Conservation (phyloP, 2,329 filamentous ascomycete species). For the Fusarium nisikadoi region DNA sequence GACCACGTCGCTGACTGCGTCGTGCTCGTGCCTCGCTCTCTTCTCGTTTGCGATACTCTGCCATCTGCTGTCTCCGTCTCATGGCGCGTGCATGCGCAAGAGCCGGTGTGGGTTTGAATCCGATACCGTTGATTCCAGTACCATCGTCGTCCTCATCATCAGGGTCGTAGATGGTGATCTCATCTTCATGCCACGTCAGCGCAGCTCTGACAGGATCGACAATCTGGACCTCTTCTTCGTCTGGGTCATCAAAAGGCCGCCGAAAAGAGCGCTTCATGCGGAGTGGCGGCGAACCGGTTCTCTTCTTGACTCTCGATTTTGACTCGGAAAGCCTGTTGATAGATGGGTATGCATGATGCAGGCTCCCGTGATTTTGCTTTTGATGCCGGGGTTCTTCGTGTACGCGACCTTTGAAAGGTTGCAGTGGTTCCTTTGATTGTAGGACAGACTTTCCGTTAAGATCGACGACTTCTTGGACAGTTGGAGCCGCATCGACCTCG, state of each 20-base stretch:
- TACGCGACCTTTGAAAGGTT: not conserved
- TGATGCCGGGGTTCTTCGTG: conserved; percentile 12
- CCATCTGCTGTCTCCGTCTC: conserved; percentile 69
- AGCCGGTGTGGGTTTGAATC: conserved; percentile 72
- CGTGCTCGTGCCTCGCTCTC: conserved; percentile 68
- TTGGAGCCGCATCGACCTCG: conserved; percentile 39
- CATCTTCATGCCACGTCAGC: conserved; percentile 74
- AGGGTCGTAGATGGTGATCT: conserved; percentile 74
- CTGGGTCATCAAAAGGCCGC: conserved; percentile 36
- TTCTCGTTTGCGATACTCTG: conserved; percentile 70
- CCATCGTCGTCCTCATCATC: conserved; percentile 74
- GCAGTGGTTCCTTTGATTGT: not conserved
- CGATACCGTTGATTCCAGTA: conserved; percentile 74
- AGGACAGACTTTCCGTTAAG: conserved; percentile 19
- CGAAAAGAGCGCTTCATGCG: conserved; percentile 41
- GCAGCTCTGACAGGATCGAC: conserved; percentile 67
- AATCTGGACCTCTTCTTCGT: conserved; percentile 52
- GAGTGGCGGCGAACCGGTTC: conserved; percentile 54
- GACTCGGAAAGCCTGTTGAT: conserved; percentile 54
- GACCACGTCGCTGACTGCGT: conserved; percentile 63
- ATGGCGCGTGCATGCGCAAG: conserved; percentile 67
- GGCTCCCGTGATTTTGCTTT: conserved; percentile 26
- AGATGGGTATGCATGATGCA: conserved; percentile 52
- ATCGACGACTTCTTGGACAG: conserved; percentile 9
- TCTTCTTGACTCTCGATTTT: conserved; percentile 50